phyloP scores from a whole-genome alignment of 345 rosid genomes.

The Syzygium jambos region DNA sequence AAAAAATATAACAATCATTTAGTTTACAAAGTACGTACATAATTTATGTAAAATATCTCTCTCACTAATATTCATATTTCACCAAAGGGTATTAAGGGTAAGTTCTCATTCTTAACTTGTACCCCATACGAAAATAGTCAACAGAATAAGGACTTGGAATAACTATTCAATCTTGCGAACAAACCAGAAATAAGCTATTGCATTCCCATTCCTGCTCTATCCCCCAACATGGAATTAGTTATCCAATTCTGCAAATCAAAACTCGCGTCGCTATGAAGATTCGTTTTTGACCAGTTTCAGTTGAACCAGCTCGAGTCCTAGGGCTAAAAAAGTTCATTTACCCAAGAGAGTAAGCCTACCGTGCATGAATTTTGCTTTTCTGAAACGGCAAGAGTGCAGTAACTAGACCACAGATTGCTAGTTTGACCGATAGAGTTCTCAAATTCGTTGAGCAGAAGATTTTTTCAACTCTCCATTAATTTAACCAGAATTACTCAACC shows the following conservation, averaged over 20 bases:
- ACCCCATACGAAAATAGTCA: background rate
- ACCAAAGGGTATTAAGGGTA: background rate
- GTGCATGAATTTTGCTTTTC: background rate
- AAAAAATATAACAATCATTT: background rate
- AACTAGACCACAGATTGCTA: background rate
- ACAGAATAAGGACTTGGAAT: background rate
- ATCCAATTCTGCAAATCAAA: background rate
- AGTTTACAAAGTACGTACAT: background rate
- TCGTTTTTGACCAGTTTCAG: background rate
- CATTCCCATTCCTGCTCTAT: background rate
- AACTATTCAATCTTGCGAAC: background rate
- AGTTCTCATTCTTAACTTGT: background rate
- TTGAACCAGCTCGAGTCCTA: background rate
- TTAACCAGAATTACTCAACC: background rate
- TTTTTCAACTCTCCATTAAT: background rate
- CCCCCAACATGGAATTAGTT: background rate
- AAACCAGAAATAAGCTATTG: background rate
- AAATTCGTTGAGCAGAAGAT: background rate
- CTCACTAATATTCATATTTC: background rate
- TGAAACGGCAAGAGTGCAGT: background rate
- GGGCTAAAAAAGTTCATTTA: background rate
- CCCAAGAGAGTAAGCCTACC: background rate
- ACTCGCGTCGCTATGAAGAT: background rate
- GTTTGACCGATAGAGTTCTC: background rate
- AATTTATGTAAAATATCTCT: background rate